These are phyloP conservation scores for Clitopilus passeckerianus DNA, from an alignment of 768 basidiomycete species.

Conservation along the genomic window DNA sequence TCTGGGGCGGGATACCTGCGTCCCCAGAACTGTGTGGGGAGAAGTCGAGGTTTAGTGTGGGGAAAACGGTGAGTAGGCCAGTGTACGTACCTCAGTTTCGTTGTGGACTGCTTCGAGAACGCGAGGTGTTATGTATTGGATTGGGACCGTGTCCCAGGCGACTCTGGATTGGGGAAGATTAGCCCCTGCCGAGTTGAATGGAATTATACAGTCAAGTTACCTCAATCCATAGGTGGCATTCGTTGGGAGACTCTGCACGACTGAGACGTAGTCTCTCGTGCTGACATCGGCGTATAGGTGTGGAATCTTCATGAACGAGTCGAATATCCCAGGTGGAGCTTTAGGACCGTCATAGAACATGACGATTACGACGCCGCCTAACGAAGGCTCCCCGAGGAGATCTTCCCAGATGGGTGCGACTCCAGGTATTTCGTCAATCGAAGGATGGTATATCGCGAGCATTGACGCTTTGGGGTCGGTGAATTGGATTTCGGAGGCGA, in stretches of 20 bases:
- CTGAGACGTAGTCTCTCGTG: constrained; percentile 35
- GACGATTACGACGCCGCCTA: constrained; percentile 20
- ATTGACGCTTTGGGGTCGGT: constrained; percentile 46
- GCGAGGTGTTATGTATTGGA: constrained; percentile 25
- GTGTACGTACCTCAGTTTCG: constrained; percentile 30
- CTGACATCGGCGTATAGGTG: constrained; percentile 29
- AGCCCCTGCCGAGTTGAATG: constrained; percentile 2
- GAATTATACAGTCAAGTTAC: constrained; percentile 9
- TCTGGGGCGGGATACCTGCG: neutral
- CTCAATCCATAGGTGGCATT: constrained; percentile 24
- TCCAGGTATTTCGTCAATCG: neutral
- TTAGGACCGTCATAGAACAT: constrained; percentile 59
- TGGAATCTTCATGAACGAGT: constrained; percentile 44
- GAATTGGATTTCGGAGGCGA: constrained; percentile 26
- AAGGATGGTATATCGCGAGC: constrained; percentile 35
- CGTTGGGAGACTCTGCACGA: constrained; percentile 32
- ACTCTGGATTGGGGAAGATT: constrained; percentile 12
- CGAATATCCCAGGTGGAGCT: constrained; percentile 44
- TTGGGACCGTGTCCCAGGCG: constrained; percentile 37
- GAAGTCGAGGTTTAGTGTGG: neutral
- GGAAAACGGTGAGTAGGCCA: neutral
- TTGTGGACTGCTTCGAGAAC: constrained; percentile 37
- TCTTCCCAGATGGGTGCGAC: constrained; percentile 21
- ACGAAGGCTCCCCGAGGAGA: constrained; percentile 18
- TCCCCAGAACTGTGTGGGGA: neutral